Evolutionary conservation across 805 yeast species (phyloP), one percentile per base, ranked within the genome.

Genomic region (Pichia cephalocereana): DNA sequence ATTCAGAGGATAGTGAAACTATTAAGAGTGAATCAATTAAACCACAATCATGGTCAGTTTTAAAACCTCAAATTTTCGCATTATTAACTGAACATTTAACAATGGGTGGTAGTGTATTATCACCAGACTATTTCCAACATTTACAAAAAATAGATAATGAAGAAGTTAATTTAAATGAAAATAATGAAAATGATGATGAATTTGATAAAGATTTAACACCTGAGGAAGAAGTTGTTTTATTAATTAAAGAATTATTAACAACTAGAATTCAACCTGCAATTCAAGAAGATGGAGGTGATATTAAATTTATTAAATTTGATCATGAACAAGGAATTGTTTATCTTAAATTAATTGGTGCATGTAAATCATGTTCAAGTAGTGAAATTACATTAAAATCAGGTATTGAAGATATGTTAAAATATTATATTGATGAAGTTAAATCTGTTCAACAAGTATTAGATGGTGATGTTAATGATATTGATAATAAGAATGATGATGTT

Each of bases 201-300:
- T 64, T 63, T 11, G 95, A 83, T 43, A 86, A 81, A 44, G 89
- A 84, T 49, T 40, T 56, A 27, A 28, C 50, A 4, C 54, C 52
- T 6, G 52, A 54, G 17, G 73, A 76, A 46, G 98, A 91, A 66
- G 78, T 88, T 2, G 84, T 88, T 41, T 80, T 86, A 31, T 84
- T 90, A 84, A 88, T 93, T 59, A 86, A 88, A 57, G 98, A 93
- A 62, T 74, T 93, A 48, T 83, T 95, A 48, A 95, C 86, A 52
- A 93, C 99, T 2, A 80, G 97, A 62, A 90, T 93, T 45, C 82
- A 96, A 61, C 99, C 99, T 1, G 96, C 98, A 1, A 89, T 93
- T 49, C 96, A 89, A 69, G 99, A 93, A 60, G 99, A 93, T 60
- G 99, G 99, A 53, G 99, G 99, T 34, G 98, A 93, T 61, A 82